A percentile compares a stretch with the other conserved stretches of the same genome.
Evolutionary conservation across 2,329 filamentous ascomycete species (phyloP).

Genomic region (Monosporascus sp.): DNA sequence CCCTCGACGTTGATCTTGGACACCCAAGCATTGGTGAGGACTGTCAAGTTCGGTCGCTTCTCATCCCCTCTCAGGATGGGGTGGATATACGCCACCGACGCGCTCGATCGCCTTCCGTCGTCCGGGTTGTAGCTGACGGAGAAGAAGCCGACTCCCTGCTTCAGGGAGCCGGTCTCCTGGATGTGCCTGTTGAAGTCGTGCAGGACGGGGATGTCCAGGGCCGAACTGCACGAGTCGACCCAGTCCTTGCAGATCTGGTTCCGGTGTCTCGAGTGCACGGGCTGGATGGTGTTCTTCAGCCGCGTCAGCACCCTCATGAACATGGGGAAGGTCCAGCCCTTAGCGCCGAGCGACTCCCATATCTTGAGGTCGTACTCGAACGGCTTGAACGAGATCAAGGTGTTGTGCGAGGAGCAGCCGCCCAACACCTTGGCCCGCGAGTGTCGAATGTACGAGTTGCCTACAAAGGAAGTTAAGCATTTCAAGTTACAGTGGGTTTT

Average conservation of each 20-base stretch:
- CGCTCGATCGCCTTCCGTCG: constrained; percentile 75
- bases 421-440: constrained; percentile 89
- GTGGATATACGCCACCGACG: constrained; percentile 88
- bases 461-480: constrained; percentile 31
- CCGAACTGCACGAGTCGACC: constrained; percentile 73
- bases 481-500: constrained; percentile 1
- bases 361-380: constrained; percentile 83
- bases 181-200: constrained; percentile 86
- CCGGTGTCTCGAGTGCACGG: constrained; percentile 76
- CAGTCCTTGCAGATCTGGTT: constrained; percentile 92
- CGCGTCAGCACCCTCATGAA: constrained; percentile 79
- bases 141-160: constrained; percentile 81
- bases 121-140: constrained; percentile 89
- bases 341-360: constrained; percentile 77
- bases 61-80: constrained; percentile 81
- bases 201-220: constrained; percentile 75
- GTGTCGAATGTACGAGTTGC: constrained; percentile 88
- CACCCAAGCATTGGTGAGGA: constrained; percentile 85
- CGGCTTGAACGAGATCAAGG: constrained; percentile 84
- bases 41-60: constrained; percentile 74
- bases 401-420: constrained; percentile 91
- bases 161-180: constrained; percentile 63
- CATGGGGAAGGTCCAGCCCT: constrained; percentile 80
- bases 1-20: constrained; percentile 69
- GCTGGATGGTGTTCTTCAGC: constrained; percentile 84